These are phyloP conservation scores for Aspergillus sergii DNA, from an alignment of 2,329 filamentous ascomycete genomes.

Conservation along the genomic window DNA sequence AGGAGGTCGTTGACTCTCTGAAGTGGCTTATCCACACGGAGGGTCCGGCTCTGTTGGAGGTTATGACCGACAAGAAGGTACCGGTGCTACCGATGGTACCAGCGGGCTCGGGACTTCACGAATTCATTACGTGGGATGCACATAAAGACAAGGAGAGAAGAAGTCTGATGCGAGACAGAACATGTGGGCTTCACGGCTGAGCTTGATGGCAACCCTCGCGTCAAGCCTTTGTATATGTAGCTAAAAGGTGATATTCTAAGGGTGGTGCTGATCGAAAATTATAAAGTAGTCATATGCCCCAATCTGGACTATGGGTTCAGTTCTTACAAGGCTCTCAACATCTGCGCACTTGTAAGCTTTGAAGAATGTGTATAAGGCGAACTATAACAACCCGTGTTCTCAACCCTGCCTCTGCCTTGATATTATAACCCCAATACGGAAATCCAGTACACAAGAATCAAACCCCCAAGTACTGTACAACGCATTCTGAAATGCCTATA, in stretches of 20 bases:
- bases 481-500: conserved; percentile 3
- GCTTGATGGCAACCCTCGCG: neutral
- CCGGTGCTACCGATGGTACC: conserved; percentile 10
- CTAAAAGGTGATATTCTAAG: neutral
- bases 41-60: conserved; percentile 81
- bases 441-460: no score
- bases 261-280: neutral
- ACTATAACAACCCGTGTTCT: no score
- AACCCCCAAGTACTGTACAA: no score
- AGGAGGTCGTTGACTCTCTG: conserved; percentile 70
- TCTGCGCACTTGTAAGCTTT: no score
- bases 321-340: no score
- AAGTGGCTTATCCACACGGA: conserved; percentile 80
- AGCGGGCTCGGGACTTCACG: conserved; percentile 2
- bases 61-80: conserved; percentile 70
- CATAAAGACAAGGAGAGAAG: neutral
- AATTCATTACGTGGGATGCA: conserved; percentile 3
- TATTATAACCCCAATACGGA: no score
- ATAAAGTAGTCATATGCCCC: neutral
- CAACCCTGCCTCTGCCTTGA: no score
- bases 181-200: neutral
- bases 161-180: neutral
- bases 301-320: rapidly evolving
- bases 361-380: no score
- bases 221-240: neutral